phyloP scores from a whole-genome alignment of 805 yeast genomes.

The Cephaloascus fragrans region DNA sequence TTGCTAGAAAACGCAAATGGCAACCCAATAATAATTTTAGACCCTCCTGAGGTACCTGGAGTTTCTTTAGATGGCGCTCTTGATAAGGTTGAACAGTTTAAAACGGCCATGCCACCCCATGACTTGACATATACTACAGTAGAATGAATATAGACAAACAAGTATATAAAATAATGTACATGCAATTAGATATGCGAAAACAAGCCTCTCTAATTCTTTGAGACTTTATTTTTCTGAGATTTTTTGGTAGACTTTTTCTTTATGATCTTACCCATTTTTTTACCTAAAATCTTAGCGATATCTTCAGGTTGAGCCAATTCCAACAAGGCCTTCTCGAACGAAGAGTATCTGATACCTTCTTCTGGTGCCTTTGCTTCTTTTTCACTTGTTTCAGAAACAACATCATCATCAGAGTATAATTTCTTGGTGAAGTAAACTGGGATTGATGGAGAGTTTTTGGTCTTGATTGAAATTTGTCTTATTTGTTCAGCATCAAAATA shows the following conservation, averaged over 20 bases:
- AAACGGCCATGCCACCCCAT: too few species aligned
- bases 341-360: slow-evolving; percentile 35
- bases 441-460: slow-evolving; percentile 66
- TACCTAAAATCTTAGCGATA: slow-evolving; percentile 53
- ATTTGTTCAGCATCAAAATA: slow-evolving; percentile 34
- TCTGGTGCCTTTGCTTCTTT: slow-evolving; percentile 10
- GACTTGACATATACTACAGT: too few species aligned
- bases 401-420: slow-evolving; percentile 40
- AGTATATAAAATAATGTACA: too few species aligned
- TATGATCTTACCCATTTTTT: slow-evolving; percentile 35
- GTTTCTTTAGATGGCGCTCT: too few species aligned
- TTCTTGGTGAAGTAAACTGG: slow-evolving; percentile 70
- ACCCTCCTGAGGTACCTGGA: background rate
- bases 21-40: background rate
- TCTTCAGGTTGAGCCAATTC: slow-evolving; percentile 75
- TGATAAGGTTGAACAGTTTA: too few species aligned
- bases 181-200: too few species aligned
- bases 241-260: slow-evolving; percentile 6
- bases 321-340: slow-evolving; percentile 68
- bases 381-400: slow-evolving; percentile 19
- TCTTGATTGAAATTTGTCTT: slow-evolving; percentile 56
- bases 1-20: background rate
- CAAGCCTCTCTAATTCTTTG: too few species aligned
- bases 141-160: too few species aligned
- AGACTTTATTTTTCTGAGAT: background rate